Conservation (phyloP, 768 basidiomycete species). For the Boletales sp. region DNA sequence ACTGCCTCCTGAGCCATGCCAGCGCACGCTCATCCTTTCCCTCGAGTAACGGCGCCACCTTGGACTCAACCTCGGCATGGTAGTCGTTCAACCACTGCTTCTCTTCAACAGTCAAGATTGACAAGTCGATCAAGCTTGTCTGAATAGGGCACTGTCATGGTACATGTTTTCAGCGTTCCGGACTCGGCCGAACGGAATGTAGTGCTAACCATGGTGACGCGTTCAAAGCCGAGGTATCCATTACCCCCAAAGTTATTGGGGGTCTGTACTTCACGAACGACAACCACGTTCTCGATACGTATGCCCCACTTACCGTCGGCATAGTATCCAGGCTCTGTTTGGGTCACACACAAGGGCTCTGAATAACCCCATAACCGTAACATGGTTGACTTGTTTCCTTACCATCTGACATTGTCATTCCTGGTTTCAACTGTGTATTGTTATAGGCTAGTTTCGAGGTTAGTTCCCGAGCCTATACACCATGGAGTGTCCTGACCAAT, state of each 20-base stretch:
- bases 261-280: conserved; percentile 70
- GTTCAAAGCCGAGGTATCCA: conserved; percentile 82
- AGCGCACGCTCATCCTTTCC: conserved; percentile 29
- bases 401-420: conserved; percentile 90
- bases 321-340: conserved; percentile 84
- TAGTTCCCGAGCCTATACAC: background rate
- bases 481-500: conserved; percentile 24
- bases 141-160: conserved; percentile 71
- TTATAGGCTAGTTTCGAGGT: conserved; percentile 53
- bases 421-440: conserved; percentile 65
- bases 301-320: conserved; percentile 89
- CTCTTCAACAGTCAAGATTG: conserved; percentile 64
- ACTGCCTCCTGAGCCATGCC: conserved; percentile 21
- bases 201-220: conserved; percentile 75
- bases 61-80: conserved; percentile 58
- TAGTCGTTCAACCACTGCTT: conserved; percentile 81
- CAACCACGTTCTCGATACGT: conserved; percentile 86
- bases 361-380: background rate
- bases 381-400: background rate
- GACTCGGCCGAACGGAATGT: background rate
- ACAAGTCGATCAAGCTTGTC: conserved; percentile 68
- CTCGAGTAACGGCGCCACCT: conserved; percentile 58
- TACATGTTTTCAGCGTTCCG: background rate
- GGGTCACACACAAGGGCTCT: background rate
- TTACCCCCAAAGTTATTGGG: conserved; percentile 77